Conservation (phyloP, 192 early-diverging fungal species). For the Obelidium mucronatum region DNA sequence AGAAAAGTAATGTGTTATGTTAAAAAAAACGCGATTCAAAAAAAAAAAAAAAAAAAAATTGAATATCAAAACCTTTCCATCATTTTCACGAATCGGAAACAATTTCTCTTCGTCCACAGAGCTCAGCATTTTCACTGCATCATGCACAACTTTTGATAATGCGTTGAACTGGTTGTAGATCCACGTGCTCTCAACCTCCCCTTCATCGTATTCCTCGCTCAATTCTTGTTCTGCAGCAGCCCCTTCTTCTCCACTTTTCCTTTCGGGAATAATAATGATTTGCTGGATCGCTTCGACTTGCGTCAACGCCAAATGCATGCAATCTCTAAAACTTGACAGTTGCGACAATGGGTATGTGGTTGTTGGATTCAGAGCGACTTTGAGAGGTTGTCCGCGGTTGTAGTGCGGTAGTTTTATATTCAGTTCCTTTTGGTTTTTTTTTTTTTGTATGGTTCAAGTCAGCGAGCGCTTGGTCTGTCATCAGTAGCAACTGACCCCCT, state of each 20-base stretch:
- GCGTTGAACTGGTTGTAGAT: conserved; percentile 2
- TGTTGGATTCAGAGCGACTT: conserved; percentile 37
- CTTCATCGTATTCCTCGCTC: conserved; percentile 9
- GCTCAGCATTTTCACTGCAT: neutral
- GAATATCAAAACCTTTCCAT: conserved; percentile 7
- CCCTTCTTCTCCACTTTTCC: conserved; percentile 20
- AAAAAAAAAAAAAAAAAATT: too few relatives aligned
- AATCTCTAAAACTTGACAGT: conserved; percentile 36
- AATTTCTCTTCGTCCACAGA: conserved; percentile 10
- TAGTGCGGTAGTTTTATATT: conserved; percentile 47
- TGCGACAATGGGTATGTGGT: neutral
- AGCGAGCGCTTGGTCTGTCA: neutral
- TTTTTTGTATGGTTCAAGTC: neutral
- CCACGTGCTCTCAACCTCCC: conserved; percentile 15
- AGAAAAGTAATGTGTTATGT: conserved; percentile 16
- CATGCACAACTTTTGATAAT: neutral
- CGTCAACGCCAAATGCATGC: conserved; percentile 20
- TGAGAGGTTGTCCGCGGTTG: conserved; percentile 36
- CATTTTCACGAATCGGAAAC: conserved; percentile 15
- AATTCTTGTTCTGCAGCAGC: neutral
- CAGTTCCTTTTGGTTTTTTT: conserved; percentile 37
- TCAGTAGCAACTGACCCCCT: conserved; percentile 33
- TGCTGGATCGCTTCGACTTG: neutral
- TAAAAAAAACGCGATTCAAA: conserved; percentile 18
- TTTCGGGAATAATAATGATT: neutral